Evolutionary conservation across 2,329 filamentous ascomycete genomes (phyloP), one percentile per base, ranked within the genome.

Genomic region (Talaromyces rugulosus): DNA sequence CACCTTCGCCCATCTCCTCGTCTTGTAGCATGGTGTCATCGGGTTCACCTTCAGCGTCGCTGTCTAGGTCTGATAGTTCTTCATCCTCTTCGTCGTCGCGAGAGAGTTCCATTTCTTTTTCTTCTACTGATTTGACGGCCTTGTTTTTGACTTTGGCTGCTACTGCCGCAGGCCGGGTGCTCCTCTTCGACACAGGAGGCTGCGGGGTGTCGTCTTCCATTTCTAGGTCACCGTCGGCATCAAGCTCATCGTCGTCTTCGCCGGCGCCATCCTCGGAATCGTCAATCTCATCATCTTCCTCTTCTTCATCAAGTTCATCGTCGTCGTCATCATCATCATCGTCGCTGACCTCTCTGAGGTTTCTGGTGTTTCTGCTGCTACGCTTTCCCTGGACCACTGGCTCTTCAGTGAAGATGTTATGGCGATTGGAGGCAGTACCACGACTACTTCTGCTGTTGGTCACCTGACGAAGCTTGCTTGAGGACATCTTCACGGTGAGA

Each of bases 21-120:
- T 76, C 74, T 54, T 76, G 74, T 18, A 77, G 66, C 40, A 75
- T 74, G 33, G 77, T 79, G 59, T 83, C 82, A 28, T 82, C 80
- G 16, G 77, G 76, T 44, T 80, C 78, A 27, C 77, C 80, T 18
- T 78, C 79, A 9, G 77, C 78, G 54, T 80, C 78, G 11, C 78
- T 77, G 5, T 78, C 79, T 3, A 78, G 71, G 18, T 80, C 79
- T 11, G 78, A 81, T 3, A 79, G 70, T 18, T 75, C 71, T 44
- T 80, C 78, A 5, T 80, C 78, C 40, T 84, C 83, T 11, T 83
- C 82, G 42, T 82, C 81, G 56, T 83, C 82, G 12, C 50, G 54
- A 42, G 56, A 70, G 51, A 78, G 65, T 42, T 79, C 74, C 75
- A 80, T 79, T 66, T 80, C 78, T 61, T 80, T 80, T 42, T 76